Percentiles rank a stretch among this genome's conserved stretches.
Conservation (phyloP, 306 rosid genomes). For the Chamaecrista fasciculata region DNA sequence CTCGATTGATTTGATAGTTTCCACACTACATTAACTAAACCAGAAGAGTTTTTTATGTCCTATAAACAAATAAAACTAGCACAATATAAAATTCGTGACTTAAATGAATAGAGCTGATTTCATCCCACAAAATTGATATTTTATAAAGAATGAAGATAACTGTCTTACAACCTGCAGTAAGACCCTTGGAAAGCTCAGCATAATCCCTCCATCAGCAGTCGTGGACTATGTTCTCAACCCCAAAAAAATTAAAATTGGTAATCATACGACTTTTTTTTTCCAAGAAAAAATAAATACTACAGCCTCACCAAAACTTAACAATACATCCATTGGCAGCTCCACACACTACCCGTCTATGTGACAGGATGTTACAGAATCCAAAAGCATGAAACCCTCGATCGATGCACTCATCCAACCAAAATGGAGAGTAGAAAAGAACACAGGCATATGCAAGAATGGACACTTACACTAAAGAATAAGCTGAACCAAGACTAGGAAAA, state of each 20-base stretch:
- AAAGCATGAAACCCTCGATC: slow-evolving; percentile 33
- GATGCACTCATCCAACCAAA: slow-evolving; percentile 24
- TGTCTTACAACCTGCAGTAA: slow-evolving; percentile 47
- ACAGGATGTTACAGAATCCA: slow-evolving; percentile 42
- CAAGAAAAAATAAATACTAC: slow-evolving; percentile 22
- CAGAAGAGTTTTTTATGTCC: neutral
- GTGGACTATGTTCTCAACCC: slow-evolving; percentile 35
- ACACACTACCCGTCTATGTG: slow-evolving; percentile 42
- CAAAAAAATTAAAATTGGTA: neutral
- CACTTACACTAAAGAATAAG: slow-evolving; percentile 30
- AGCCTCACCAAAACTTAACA: slow-evolving; percentile 41
- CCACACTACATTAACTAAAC: too few relatives aligned
- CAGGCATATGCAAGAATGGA: slow-evolving; percentile 17
- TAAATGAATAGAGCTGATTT: slow-evolving; percentile 25
- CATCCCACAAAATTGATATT: slow-evolving; percentile 37
- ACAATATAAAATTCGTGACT: neutral
- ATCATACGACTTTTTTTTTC: neutral
- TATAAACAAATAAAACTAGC: neutral
- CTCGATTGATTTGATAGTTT: too few relatives aligned
- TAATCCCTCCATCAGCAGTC: slow-evolving; percentile 35
- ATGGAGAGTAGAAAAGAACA: slow-evolving; percentile 13
- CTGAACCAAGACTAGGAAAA: slow-evolving; percentile 33
- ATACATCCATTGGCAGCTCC: slow-evolving; percentile 45
- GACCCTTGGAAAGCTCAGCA: slow-evolving; percentile 45
- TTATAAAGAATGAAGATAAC: slow-evolving; percentile 40